Percentiles rank a stretch among this genome's conserved stretches.
These are phyloP conservation scores for Fomitopsis palustris DNA, from an alignment of 1,284 basidiomycete genomes.

Conservation along the genomic window DNA sequence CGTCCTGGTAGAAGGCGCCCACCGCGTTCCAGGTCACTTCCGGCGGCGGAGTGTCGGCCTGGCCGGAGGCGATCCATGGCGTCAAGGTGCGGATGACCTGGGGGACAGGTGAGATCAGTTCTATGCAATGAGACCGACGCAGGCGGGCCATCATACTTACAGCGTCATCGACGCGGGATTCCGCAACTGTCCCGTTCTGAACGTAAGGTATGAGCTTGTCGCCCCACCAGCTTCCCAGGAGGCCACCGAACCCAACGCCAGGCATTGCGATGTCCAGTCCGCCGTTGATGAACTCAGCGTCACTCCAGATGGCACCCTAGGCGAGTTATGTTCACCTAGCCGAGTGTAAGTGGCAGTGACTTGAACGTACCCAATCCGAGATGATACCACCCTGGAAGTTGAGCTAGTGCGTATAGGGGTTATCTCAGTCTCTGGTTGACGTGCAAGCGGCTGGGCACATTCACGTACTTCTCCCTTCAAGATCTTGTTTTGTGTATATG, in stretches of 20 bases:
- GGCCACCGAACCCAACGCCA: neutral
- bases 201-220: neutral
- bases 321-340: neutral
- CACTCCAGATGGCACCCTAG: conserved; percentile 41
- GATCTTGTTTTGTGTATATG: conserved; percentile 63
- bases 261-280: conserved; percentile 53
- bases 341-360: neutral
- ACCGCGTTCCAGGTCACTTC: neutral
- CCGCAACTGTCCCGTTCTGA: conserved; percentile 57
- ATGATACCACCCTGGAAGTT: conserved; percentile 52
- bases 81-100: neutral
- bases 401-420: conserved; percentile 23
- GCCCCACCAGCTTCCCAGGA: neutral
- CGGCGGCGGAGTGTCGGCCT: neutral
- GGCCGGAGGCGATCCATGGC: neutral
- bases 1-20: neutral
- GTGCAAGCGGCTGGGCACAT: neutral
- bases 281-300: conserved; percentile 33
- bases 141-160: conserved; percentile 8
- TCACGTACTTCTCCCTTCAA: conserved; percentile 68
- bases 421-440: neutral
- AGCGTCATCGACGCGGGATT: conserved; percentile 37
- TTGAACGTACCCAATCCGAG: conserved; percentile 18
- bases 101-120: neutral
- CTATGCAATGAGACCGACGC: too few species aligned